These are phyloP conservation scores for Podaxis rugospora DNA, from an alignment of 768 basidiomycete species.

Conservation along the genomic window DNA sequence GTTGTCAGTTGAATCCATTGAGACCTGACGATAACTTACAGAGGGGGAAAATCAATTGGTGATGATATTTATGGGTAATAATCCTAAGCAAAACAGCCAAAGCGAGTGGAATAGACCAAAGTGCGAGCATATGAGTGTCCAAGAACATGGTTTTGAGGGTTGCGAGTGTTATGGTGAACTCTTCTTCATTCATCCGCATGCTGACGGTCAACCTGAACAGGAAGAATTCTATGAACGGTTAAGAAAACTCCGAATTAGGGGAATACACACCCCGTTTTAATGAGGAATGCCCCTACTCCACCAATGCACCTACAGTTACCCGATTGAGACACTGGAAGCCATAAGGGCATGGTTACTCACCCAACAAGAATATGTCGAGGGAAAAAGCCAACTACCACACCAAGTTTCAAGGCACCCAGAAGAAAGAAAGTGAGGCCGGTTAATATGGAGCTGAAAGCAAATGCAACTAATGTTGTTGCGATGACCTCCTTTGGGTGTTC, in stretches of 20 bases:
- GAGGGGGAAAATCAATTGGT: conserved; percentile 88
- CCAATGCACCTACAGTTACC: conserved; percentile 64
- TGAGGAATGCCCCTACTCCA: conserved; percentile 92
- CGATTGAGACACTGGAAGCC: not conserved
- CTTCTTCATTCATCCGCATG: conserved; percentile 76
- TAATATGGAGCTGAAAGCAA: conserved; percentile 79
- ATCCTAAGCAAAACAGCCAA: conserved; percentile 75
- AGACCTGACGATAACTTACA: conserved; percentile 43
- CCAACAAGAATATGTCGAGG: conserved; percentile 97
- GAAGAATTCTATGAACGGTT: not conserved
- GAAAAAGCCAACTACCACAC: conserved; percentile 89
- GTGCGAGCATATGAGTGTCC: conserved; percentile 52
- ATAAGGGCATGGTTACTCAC: conserved; percentile 30
- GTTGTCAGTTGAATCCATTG: not conserved
- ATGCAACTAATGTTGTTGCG: conserved; percentile 90
- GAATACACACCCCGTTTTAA: conserved; percentile 72
- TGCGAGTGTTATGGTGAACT: conserved; percentile 61
- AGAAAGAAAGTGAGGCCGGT: conserved; percentile 85
- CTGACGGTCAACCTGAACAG: conserved; percentile 70
- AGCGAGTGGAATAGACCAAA: conserved; percentile 78
- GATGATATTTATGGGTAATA: conserved; percentile 75
- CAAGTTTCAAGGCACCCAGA: conserved; percentile 81
- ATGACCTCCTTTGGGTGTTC: conserved; percentile 66
- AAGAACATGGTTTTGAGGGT: conserved; percentile 69
- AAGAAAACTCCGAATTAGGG: not conserved